These are phyloP conservation scores for Saitozyma sp. DNA, from an alignment of 768 basidiomycete genomes.

Conservation along the genomic window DNA sequence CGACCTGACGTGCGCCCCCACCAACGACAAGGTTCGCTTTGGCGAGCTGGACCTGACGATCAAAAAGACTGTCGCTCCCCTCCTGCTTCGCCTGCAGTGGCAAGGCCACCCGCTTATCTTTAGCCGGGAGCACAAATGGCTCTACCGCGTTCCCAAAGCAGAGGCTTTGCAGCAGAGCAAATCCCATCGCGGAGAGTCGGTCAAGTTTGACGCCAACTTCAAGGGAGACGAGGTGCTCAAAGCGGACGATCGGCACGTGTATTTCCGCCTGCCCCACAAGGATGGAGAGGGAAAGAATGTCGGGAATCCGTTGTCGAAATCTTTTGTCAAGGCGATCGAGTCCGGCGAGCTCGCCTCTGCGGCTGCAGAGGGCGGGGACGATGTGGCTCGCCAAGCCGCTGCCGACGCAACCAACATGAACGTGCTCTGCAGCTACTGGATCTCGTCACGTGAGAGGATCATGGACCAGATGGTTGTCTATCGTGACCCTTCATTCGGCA, in stretches of 20 bases:
- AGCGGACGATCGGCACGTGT: slow-evolving; percentile 58
- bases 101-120: slow-evolving; percentile 77
- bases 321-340: slow-evolving; percentile 82
- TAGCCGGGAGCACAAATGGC: slow-evolving; percentile 88
- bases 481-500: slow-evolving; percentile 63
- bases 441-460: slow-evolving; percentile 87
- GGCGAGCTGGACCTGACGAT: slow-evolving; percentile 82
- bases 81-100: slow-evolving; percentile 86
- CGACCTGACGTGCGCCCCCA: slow-evolving; percentile 61
- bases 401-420: slow-evolving; percentile 86
- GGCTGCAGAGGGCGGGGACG: slow-evolving; percentile 52
- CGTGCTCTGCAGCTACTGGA: slow-evolving; percentile 96
- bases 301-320: slow-evolving; percentile 85
- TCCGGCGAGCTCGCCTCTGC: slow-evolving; percentile 84
- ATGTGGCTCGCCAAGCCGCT: slow-evolving; percentile 61
- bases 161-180: not conserved
- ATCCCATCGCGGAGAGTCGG: not conserved
- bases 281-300: slow-evolving; percentile 94
- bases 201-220: not conserved
- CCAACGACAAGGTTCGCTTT: slow-evolving; percentile 25
- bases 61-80: slow-evolving; percentile 75
- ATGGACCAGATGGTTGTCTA: slow-evolving; percentile 90
- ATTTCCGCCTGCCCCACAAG: slow-evolving; percentile 94
- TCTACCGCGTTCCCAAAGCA: slow-evolving; percentile 68
- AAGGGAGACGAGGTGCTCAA: slow-evolving; percentile 53